These are phyloP conservation scores for Cladochytrium tenue DNA, from an alignment of 371 early-diverging fungal species.

Conservation along the genomic window DNA sequence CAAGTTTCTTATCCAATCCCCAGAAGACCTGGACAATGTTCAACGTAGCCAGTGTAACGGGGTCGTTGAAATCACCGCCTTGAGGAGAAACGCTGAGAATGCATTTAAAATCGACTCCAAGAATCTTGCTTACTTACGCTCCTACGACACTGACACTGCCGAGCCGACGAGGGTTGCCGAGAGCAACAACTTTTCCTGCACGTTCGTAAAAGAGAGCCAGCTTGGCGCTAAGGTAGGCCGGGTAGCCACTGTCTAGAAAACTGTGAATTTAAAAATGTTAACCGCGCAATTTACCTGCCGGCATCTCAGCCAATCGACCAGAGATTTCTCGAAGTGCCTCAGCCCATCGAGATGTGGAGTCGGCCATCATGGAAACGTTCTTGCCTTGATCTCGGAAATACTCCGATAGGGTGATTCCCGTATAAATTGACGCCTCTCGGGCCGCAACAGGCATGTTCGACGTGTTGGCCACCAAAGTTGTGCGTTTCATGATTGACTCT, in stretches of 20 bases:
- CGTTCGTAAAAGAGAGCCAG: conserved; percentile 99
- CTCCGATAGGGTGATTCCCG: conserved; percentile 99
- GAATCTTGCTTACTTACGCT: too few relatives aligned
- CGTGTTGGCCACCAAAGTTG: conserved; percentile 99
- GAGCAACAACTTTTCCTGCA: conserved; percentile 95
- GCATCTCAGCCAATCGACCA: conserved; percentile 99
- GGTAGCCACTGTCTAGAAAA: conserved; percentile 99
- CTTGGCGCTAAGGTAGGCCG: conserved; percentile 99
- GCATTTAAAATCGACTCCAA: too few relatives aligned
- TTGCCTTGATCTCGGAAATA: conserved; percentile 99
- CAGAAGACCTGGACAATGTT: conserved; percentile 99
- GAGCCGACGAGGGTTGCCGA: conserved; percentile 92
- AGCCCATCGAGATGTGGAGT: conserved; percentile 99
- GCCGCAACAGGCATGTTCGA: conserved; percentile 99
- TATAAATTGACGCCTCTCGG: conserved; percentile 99
- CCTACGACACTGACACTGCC: conserved; percentile 99
- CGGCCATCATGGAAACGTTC: conserved; percentile 99
- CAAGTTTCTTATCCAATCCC: conserved; percentile 99
- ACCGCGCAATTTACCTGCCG: conserved; percentile 88
- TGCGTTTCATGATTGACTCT: conserved; percentile 99
- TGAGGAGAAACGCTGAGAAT: conserved; percentile 99
- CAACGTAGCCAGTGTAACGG: conserved; percentile 98
- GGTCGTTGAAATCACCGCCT: conserved; percentile 99
- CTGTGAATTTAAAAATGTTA: too few relatives aligned
- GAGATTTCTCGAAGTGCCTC: conserved; percentile 99